Evolutionary conservation across 1,139 yeast genomes (phyloP).

Genomic region (Yamadazyma membranifaciens): DNA sequence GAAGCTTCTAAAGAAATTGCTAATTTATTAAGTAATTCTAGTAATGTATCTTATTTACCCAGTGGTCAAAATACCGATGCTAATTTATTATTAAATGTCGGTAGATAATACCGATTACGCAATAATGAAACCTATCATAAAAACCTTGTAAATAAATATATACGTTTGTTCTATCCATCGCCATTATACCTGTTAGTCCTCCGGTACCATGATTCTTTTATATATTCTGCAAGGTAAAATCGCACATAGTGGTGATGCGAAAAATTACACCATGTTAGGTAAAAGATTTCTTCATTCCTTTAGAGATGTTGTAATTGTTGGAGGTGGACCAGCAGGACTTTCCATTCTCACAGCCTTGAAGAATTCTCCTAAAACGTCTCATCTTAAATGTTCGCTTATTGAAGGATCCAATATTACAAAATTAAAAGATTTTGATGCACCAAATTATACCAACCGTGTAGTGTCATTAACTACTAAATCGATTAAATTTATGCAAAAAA

Average conservation of each 20-base stretch:
- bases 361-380: conserved; percentile 58
- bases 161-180: too few species aligned
- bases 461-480: conserved; percentile 85
- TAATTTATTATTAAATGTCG: conserved; percentile 42
- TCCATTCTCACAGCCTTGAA: conserved; percentile 79
- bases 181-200: too few species aligned
- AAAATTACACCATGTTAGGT: conserved; percentile 8
- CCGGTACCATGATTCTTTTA: too few species aligned
- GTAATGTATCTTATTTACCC: conserved; percentile 92
- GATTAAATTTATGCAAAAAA: conserved; percentile 56
- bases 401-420: conserved; percentile 66
- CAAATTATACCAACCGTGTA: conserved; percentile 73
- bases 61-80: conserved; percentile 34
- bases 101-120: too few species aligned
- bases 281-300: conserved; percentile 8
- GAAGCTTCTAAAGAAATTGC: conserved; percentile 98
- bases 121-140: too few species aligned
- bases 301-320: conserved; percentile 82
- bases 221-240: too few species aligned
- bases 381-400: conserved; percentile 63
- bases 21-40: conserved; percentile 73
- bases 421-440: conserved; percentile 49
- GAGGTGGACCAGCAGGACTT: conserved; percentile 98
- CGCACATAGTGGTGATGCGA: neutral
- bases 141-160: conserved; percentile 1